Evolutionary conservation across 1,139 yeast genomes (phyloP), one percentile per base, ranked within the genome.

Genomic region (Saccharomycopsis hybrid): DNA sequence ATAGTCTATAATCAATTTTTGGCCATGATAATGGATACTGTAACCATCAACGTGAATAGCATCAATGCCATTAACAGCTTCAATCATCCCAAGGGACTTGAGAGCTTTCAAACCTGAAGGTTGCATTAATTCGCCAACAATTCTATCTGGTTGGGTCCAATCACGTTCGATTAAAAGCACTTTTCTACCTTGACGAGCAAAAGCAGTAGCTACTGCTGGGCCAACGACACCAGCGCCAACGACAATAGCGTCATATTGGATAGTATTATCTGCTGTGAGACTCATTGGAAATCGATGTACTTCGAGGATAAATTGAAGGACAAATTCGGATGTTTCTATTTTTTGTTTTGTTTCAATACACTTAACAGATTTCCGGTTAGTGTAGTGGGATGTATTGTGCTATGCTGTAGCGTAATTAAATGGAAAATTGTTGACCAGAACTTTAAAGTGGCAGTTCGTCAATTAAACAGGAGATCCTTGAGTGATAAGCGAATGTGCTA

Each of bases 101-200:
- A 92, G 72, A 1, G 96, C 94, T 62, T 84, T 78, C 37, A 90
- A 71, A 11, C 98, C 98, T 30, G 89, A 92, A 3, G 99, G 99
- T 66, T 92, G 99, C 75, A 92, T 75, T 60, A 92, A 74, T 65
- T 92, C 99, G 41, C 99, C 99, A 39, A 92, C 98, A 53, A 92
- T 92, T 59, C 98, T 77, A 65, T 92, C 97, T 1, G 98, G 98
- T 64, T 80, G 85, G 28, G 78, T 66, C 85, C 96, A 85, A 63
- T 88, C 96, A 57, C 97, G 76, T 65, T 92, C 99, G 30, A 83
- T 70, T 39, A 85, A 78, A 51, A 85, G 65, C 7, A 71, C 73
- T 48, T 75, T 73, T 59, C 96, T 74, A 39, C 97, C 97, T 62
- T 87, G 95, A 59, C 94, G 76, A 1, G 96, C 97, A 53, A 92